Evolutionary conservation across 495 filamentous ascomycete species (phyloP).

Genomic region (Neurospora sp.): DNA sequence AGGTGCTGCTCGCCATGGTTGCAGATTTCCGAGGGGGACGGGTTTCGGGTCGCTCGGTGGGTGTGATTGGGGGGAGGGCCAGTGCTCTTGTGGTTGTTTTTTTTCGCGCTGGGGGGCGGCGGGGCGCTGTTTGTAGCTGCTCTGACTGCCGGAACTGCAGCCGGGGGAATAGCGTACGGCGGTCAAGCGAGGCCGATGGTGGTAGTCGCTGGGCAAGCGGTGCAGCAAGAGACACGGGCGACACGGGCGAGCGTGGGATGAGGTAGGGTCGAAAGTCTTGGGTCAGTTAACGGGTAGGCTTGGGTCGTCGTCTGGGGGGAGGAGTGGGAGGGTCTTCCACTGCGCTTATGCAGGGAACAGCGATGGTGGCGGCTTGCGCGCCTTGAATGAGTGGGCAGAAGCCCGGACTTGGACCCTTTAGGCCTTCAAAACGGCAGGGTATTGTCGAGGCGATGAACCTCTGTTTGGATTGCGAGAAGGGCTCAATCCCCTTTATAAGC

Average conservation of each 20-base stretch:
- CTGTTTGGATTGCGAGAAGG: not conserved
- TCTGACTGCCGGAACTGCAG: not conserved
- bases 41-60: not conserved
- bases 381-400: slow-evolving; percentile 22
- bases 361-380: slow-evolving; percentile 23
- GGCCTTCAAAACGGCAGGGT: slow-evolving; percentile 20
- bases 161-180: not conserved
- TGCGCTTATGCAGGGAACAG: slow-evolving; percentile 28
- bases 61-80: slow-evolving; percentile 5
- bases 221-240: not conserved
- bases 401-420: slow-evolving; percentile 11
- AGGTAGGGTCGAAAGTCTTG: not conserved
- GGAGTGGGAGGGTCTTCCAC: slow-evolving; percentile 11
- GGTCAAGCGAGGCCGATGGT: not conserved
- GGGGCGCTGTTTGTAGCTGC: not conserved
- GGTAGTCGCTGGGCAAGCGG: not conserved
- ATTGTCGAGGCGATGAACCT: slow-evolving; percentile 6
- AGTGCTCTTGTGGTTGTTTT: not conserved
- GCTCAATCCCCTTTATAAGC: not conserved
- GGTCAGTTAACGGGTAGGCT: slow-evolving; percentile 1
- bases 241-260: not conserved
- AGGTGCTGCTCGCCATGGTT: slow-evolving; percentile 16
- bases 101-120: not conserved
- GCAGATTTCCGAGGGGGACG: not conserved
- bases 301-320: slow-evolving; percentile 4